Base-by-base conservation (phyloP, 768 basidiomycete species). In the Trametes maxima region DNA sequence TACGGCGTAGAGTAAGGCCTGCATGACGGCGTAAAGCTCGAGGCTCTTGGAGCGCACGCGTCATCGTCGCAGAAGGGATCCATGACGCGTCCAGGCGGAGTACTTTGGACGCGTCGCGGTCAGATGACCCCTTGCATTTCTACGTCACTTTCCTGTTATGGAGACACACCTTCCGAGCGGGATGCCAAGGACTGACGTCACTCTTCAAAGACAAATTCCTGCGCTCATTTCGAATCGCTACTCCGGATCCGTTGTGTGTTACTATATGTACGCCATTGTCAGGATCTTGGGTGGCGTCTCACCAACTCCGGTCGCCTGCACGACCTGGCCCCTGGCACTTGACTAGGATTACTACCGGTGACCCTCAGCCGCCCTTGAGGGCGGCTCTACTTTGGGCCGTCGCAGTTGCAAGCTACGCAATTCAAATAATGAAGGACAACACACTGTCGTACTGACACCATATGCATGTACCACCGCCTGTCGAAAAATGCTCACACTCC, bases 131-230 rank as follows among this genome's bases (percentile, higher is more conserved):
- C 39, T 24, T 21, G 24, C 24, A 33, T 50, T 50, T 37, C 56
- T 42, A 42, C 56, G 17, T 40, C 57, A 21, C 48, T 16, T 58
- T 39, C 57, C 48, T 50, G 35, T 33, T 33, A 21, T 5, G 57
- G 48, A n/a, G 13, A 3, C 10, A 8, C 57, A 42, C 42, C 25
- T 33, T 35, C 57, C 33, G 11, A n/a, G 1, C 6, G 22, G 40
- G 19, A 2, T 35, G 48, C 57, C 57, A 58, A 50, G 48, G 24
- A 17, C 10, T 58, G 57, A 58, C 48, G 57, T 58, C 57, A 58
- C 21, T 8, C 45, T 33, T 33, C 28, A 14, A 21, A 11, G 5
- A 11, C 2, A 13, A 6, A 10, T 19, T 46, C 21, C 22, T 22
- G 21, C 14, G 6, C 45, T 21, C 19, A 21, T 19, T 6, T 46